Conservation (phyloP, 495 filamentous ascomycete species). For the Cercophora sp. region DNA sequence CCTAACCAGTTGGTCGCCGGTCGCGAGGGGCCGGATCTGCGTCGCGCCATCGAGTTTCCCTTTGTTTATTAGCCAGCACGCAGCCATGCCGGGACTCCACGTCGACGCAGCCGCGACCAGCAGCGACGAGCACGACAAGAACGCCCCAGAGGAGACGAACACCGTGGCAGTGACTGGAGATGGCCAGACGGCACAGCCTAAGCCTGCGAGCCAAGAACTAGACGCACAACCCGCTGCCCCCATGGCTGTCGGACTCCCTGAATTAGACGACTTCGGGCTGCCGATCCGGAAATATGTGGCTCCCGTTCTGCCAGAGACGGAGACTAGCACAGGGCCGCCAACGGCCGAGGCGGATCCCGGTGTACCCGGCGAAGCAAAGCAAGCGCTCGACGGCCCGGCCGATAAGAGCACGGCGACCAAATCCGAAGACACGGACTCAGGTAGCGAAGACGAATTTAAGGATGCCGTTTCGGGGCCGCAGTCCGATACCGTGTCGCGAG, state of each 20-base stretch:
- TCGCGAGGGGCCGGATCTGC: neutral
- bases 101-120: neutral
- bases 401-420: neutral
- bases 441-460: slow-evolving; percentile 34
- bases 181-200: no score
- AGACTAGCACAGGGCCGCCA: no score
- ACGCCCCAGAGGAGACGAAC: neutral
- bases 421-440: slow-evolving; percentile 12
- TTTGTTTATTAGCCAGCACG: neutral
- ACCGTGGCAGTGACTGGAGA: neutral
- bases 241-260: slow-evolving; percentile 35
- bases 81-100: neutral
- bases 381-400: neutral
- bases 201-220: no score
- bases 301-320: no score
- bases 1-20: neutral
- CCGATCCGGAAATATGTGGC: slow-evolving; percentile 42
- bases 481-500: slow-evolving; percentile 29
- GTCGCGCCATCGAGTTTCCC: neutral
- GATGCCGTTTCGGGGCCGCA: slow-evolving; percentile 35
- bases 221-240: no score
- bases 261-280: slow-evolving; percentile 56
- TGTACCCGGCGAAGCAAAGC: neutral
- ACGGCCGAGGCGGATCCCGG: neutral
- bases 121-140: neutral